Evolutionary conservation across 1,139 yeast genomes (phyloP).

Genomic region (Geotrichum klebahnii): DNA sequence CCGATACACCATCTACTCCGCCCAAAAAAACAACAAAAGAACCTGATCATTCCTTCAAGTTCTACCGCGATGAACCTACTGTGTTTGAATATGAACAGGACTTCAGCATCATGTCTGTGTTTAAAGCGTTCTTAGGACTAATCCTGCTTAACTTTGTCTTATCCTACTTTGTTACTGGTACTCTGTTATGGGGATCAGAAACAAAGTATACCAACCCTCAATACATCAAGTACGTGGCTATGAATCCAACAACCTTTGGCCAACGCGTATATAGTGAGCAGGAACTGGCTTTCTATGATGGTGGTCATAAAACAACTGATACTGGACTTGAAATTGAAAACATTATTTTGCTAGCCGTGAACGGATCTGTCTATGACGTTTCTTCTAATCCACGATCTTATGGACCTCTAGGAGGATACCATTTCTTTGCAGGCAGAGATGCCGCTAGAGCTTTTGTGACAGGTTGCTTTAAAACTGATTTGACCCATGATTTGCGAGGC

Average conservation of each 20-base stretch:
- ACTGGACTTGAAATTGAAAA: too few relatives aligned
- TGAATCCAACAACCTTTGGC: slow-evolving; percentile 30
- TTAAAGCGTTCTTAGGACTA: slow-evolving; percentile 49
- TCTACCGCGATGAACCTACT: slow-evolving; percentile 19
- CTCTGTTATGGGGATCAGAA: slow-evolving; percentile 43
- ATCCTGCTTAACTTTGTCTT: slow-evolving; percentile 47
- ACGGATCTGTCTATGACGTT: slow-evolving; percentile 72
- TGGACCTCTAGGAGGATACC: slow-evolving; percentile 64
- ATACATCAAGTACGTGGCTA: slow-evolving; percentile 39
- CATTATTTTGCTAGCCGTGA: slow-evolving; percentile 64
- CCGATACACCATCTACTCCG: too few relatives aligned
- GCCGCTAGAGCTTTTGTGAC: slow-evolving; percentile 72
- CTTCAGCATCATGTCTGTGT: slow-evolving; percentile 41
- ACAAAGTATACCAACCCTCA: slow-evolving; percentile 51
- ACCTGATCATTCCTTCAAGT: background rate
- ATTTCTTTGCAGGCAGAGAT: slow-evolving; percentile 62
- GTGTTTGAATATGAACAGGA: slow-evolving; percentile 19
- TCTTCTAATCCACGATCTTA: slow-evolving; percentile 51
- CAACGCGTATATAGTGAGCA: slow-evolving; percentile 44
- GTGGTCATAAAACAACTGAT: slow-evolving; percentile 40
- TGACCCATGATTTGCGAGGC: slow-evolving; percentile 68
- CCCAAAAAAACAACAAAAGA: background rate
- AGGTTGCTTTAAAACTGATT: slow-evolving; percentile 59
- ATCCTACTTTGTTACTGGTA: slow-evolving; percentile 38
- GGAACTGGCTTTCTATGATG: slow-evolving; percentile 53